Evolutionary conservation across 1,284 basidiomycete species (phyloP), one percentile per base, ranked within the genome.

Genomic region (Anthracocystis panici-leucophaei): DNA sequence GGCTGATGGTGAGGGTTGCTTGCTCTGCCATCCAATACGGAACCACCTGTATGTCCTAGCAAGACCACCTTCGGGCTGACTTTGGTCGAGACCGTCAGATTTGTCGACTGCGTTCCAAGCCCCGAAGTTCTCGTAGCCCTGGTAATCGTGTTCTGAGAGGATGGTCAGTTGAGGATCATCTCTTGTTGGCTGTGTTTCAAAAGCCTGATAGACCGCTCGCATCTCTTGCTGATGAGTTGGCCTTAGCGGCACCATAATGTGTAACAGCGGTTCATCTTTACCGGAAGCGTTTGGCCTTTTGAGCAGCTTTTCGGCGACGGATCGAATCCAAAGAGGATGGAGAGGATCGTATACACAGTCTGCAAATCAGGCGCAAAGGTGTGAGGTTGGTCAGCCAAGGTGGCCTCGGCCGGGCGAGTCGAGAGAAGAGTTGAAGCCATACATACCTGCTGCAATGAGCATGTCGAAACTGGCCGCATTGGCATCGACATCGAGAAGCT

Each of bases 321-420:
- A 72, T 3, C 70, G 65, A 31, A 83, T 80, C 82, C 82, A 83
- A 20, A 50, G 16, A 0, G 82, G 77, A 54, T 83, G 82, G 2
- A 69, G 49, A 8, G 76, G 68, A 52, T 83, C 80, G 57, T 83
- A 83, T 23, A 83, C 69, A 55, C 82, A 83, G 52, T 83, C 82
- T 59, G 5, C 10, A 16, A 35, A 18, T 16, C 21, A 44, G 23
- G 29, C 8, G 33, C 20, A 45, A 41, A 41, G 27, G 40, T 33
- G 10, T 23, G 41, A 41, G 7, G 7, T 51, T 25, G 6, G 40
- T 40, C 41, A 45, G 58, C 20, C 29, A 50, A 18, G 31, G 10
- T 44, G 21, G 20, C 18, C 12, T 6, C 9, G 11, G 35, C 1
- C 18, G 27, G 35, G 27, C 29, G 35, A 38, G 35, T 14, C 14